Percentiles rank a stretch among this genome's conserved stretches.
Conservation (phyloP, 2,329 filamentous ascomycete genomes). For the Bipolaris bicolor region DNA sequence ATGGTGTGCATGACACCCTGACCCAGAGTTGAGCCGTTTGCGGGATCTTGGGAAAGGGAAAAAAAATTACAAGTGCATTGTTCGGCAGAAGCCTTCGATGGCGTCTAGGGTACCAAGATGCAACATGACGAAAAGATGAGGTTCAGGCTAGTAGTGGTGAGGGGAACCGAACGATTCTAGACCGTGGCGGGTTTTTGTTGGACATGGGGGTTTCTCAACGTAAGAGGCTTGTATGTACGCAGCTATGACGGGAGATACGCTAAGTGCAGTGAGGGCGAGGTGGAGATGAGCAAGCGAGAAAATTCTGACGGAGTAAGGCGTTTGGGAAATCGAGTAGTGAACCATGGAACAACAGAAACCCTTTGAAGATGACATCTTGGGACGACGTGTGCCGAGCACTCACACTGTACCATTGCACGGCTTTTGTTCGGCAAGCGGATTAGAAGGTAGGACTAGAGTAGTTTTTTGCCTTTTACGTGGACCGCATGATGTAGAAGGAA, state of each 20-base stretch:
- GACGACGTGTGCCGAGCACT: not conserved
- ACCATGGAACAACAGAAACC: not conserved
- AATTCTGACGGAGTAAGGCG: not conserved
- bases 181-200: too few relatives aligned
- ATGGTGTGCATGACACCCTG: too few relatives aligned
- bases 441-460: conserved; percentile 4
- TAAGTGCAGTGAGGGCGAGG: not conserved
- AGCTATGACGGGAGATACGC: not conserved
- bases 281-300: not conserved
- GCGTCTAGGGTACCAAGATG: too few relatives aligned
- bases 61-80: too few relatives aligned
- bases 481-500: conserved; percentile 1
- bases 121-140: too few relatives aligned
- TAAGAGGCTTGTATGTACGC: not conserved
- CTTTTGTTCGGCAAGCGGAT: conserved; percentile 11
- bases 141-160: too few relatives aligned
- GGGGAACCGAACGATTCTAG: too few relatives aligned
- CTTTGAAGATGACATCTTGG: not conserved
- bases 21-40: too few relatives aligned
- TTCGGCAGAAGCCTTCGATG: too few relatives aligned
- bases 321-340: not conserved
- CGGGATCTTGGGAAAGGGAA: too few relatives aligned
- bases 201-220: not conserved
- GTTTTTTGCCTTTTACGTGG: not conserved
- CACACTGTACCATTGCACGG: conserved; percentile 15